Evolutionary conservation across 768 basidiomycete genomes (phyloP).

Genomic region (Amanita molliuscula): DNA sequence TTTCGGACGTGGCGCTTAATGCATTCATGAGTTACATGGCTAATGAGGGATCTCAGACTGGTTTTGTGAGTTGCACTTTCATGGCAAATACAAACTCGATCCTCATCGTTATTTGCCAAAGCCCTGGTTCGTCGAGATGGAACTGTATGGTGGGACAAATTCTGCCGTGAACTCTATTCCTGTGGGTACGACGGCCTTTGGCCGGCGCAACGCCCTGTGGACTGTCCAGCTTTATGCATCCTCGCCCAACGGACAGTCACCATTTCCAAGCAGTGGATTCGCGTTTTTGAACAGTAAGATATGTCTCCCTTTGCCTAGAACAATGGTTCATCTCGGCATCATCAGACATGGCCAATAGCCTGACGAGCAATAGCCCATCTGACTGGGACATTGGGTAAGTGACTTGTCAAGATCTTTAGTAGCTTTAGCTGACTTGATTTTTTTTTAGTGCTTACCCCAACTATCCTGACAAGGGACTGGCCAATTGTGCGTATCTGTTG

Average conservation of each 20-base stretch:
- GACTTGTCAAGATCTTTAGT: neutral
- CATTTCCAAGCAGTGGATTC: conserved; percentile 34
- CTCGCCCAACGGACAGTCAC: conserved; percentile 21
- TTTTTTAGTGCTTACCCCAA: conserved; percentile 27
- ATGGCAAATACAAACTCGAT: neutral
- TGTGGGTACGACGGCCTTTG: conserved; percentile 32
- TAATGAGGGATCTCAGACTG: conserved; percentile 18
- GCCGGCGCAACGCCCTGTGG: conserved; percentile 31
- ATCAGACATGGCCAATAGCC: conserved; percentile 22
- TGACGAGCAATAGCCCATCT: conserved; percentile 21
- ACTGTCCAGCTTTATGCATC: conserved; percentile 43
- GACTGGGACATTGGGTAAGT: conserved; percentile 25
- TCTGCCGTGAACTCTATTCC: conserved; percentile 35
- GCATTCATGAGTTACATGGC: conserved; percentile 26
- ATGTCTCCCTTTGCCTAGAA: neutral
- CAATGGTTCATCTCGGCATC: neutral
- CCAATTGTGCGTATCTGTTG: conserved; percentile 19
- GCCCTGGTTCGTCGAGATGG: conserved; percentile 29
- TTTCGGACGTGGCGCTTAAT: conserved; percentile 19
- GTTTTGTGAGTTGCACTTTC: conserved; percentile 14
- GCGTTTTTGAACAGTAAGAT: conserved; percentile 30
- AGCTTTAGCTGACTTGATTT: neutral
- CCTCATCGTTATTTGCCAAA: conserved; percentile 5
- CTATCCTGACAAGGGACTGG: conserved; percentile 30
- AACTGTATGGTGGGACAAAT: conserved; percentile 32